Base-by-base conservation (phyloP, 306 rosid species). In the Cicer judaicum region DNA sequence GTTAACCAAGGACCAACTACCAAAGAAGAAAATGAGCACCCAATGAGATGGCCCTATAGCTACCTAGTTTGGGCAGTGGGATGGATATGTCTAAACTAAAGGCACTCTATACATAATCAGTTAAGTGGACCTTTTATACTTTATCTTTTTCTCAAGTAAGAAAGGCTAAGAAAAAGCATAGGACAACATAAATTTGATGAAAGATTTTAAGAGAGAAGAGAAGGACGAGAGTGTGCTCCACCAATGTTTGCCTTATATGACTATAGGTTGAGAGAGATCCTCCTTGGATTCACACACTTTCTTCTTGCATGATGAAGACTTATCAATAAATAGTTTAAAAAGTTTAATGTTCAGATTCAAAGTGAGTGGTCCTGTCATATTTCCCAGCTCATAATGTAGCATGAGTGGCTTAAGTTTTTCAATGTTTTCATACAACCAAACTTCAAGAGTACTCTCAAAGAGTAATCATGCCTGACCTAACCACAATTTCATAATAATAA, bases 241-340 rank as follows among this genome's bases (percentile, higher is more conserved):
- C 81, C 80, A 80, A 71, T 36, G 74, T 81, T 76, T 75, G 71
- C 75, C 82, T 78, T 78, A 49, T 78, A 49, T 43, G 59, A 77
- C 81, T 10, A 50, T 36, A 42, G 55, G 55, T 36, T 75, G 73
- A 75, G 79, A 12, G 8, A 38, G 39, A 69, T 70, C 64, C 36
- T 19, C 80, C 54, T 41, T 56, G 76, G 72, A 64, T 68, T 72
- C 87, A 70, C 9, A 2, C 57, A 2, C 57, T 73, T 70, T 82
- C 80, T 60, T 75, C 62, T 65, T 77, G 62, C 64, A 78, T 65
- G 86, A 87, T 68, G 59, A 80, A 47, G 84, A 76, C 64, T 76
- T 42, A 72, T 61, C 74, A 43, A 72, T 68, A 15, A 59, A 67
- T 76, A 73, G 49, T 82, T 77, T 71, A 9, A 40, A 78, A 86